A percentile compares a stretch with the other conserved stretches of the same genome.
Conservation (phyloP, 441 rosid species). For the Raphanus hybrid region DNA sequence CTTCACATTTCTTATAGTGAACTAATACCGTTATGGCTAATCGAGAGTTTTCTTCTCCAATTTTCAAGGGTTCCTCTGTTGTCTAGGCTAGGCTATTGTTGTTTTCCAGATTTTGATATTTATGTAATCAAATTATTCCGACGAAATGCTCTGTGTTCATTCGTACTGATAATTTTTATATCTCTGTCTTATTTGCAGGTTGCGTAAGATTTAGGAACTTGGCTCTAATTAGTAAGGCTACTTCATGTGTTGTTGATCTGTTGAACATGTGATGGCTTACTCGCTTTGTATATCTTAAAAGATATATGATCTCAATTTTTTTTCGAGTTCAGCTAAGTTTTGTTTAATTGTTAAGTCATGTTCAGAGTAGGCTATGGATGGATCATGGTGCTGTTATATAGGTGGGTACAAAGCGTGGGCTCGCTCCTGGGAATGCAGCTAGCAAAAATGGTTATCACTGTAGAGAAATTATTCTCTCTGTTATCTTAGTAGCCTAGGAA, state of each 20-base stretch:
- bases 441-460: slow-evolving; percentile 86
- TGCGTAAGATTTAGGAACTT: neutral
- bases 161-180: no score
- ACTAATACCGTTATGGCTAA: no score
- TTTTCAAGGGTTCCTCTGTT: no score
- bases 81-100: no score
- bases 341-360: slow-evolving; percentile 42
- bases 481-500: neutral
- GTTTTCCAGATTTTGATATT: no score
- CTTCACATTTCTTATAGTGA: no score
- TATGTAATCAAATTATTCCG: no score
- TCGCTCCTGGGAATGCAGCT: slow-evolving; percentile 87
- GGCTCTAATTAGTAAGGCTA: slow-evolving; percentile 16
- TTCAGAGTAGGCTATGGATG: slow-evolving; percentile 84
- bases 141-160: no score
- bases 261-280: neutral
- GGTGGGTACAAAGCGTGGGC: slow-evolving; percentile 91
- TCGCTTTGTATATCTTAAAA: neutral
- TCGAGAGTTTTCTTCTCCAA: no score
- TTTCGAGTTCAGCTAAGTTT: slow-evolving; percentile 1
- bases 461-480: slow-evolving; percentile 34
- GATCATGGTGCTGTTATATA: slow-evolving; percentile 44
- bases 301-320: no score
- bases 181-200: no score
- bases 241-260: slow-evolving; percentile 18